These are phyloP conservation scores for Cyamopsis tetragonoloba DNA, from an alignment of 306 rosid species.

Conservation along the genomic window DNA sequence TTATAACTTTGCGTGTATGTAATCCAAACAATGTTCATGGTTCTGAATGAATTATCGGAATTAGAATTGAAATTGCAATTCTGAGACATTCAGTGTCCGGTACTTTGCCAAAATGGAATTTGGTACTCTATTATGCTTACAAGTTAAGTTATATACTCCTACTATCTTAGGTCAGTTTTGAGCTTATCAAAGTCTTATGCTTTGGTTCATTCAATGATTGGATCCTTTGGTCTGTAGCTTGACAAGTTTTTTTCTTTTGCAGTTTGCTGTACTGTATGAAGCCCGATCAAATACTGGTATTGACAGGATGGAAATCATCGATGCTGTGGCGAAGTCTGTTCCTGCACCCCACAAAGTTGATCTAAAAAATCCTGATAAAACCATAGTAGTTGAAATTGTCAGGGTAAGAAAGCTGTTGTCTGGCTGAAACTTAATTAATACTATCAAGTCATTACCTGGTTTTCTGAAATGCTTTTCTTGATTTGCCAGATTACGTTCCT, in stretches of 20 bases:
- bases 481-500: background rate
- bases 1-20: background rate
- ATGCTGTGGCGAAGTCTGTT: constrained; percentile 81
- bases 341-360: constrained; percentile 96
- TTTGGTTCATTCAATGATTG: background rate
- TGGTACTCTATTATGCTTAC: background rate
- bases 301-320: constrained; percentile 84
- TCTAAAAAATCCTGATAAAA: constrained; percentile 77
- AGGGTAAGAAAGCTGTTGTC: constrained; percentile 54
- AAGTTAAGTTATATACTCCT: background rate
- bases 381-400: constrained; percentile 86
- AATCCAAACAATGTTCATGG: background rate
- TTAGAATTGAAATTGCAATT: background rate
- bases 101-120: background rate
- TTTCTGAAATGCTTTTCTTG: background rate
- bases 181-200: background rate
- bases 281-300: constrained; percentile 92
- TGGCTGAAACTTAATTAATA: background rate
- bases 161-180: background rate
- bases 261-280: constrained; percentile 92
- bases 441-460: background rate
- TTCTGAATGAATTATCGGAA: background rate
- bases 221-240: constrained; percentile 16
- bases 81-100: background rate
- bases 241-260: constrained; percentile 14